These are phyloP conservation scores for Leccinum pallidistipes DNA, from an alignment of 1,284 basidiomycete species.

Conservation along the genomic window DNA sequence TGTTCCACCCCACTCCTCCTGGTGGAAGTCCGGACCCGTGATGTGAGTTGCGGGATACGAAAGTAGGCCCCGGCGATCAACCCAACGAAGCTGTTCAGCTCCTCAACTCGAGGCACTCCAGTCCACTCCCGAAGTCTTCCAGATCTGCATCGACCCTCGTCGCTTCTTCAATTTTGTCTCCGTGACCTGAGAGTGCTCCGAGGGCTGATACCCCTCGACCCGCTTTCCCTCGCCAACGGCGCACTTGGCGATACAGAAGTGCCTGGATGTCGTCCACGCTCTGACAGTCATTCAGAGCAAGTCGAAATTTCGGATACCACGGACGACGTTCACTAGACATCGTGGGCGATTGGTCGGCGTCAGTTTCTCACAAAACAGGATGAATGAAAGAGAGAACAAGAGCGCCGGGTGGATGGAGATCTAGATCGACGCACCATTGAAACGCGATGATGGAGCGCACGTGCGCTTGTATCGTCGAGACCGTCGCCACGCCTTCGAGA, in stretches of 20 bases:
- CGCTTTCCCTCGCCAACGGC: slow-evolving; percentile 51
- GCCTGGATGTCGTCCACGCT: slow-evolving; percentile 48
- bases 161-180: slow-evolving; percentile 4
- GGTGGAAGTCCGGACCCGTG: background rate
- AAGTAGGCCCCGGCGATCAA: background rate
- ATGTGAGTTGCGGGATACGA: background rate
- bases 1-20: background rate
- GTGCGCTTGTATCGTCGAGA: slow-evolving; percentile 55
- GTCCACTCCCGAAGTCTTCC: slow-evolving; percentile 2
- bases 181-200: background rate
- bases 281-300: slow-evolving; percentile 41
- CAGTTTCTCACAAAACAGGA: background rate
- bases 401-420: background rate
- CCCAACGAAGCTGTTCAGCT: background rate
- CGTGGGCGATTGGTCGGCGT: background rate
- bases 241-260: slow-evolving; percentile 47
- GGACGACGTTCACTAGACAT: slow-evolving; percentile 37
- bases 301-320: slow-evolving; percentile 58
- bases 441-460: slow-evolving; percentile 61
- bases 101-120: background rate
- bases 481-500: slow-evolving; percentile 47
- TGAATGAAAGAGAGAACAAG: background rate
- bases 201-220: background rate
- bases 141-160: background rate
- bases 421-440: slow-evolving; percentile 50